Evolutionary conservation across 352 stramenopile genomes (phyloP), one percentile per base, ranked within the genome.

Genomic region (Pythium utonaiense): DNA sequence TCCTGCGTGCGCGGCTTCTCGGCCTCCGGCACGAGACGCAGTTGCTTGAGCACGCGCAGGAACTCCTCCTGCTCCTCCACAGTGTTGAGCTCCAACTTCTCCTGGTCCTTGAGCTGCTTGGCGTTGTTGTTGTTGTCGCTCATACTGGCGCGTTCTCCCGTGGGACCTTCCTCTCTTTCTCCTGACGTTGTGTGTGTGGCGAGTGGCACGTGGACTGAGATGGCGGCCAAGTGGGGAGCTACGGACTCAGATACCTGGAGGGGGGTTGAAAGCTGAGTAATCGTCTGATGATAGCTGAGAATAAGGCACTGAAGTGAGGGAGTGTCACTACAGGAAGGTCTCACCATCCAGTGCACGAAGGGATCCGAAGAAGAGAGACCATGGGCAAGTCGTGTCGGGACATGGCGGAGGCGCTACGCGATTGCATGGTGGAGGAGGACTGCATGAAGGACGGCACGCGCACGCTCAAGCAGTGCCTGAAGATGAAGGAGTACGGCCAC

Each of bases 361-460:
- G 17, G 41, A 27, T 50, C 42, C 17, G 2, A n/a, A 19, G 14
- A 8, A 50, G 30, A 33, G 38, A 42, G 19, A 45, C 25, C 9
- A 93, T 93, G 83, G 83, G 83, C 56, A 93, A 93, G 64, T 86
- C 80, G 51, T 93, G 84, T 76, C 80, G 70, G 13, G 84, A 93
- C 58, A 91, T 91, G 80, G 84, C 84, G 17, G 80, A 89, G 63
- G 77, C 78, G 57, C 70, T 93, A 50, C 80, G 81, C 21, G 80
- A 91, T 64, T 93, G 84, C 67, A 93, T 93, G 84, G 21, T 88
- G 28, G 55, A 77, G 62, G 70, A 87, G 48, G 77, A 88, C 58
- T 93, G 84, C 61, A 93, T 93, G 84, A 75, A 64, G 42, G 82
- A 90, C 71, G 80, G 81, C 31, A 84, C 73, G 25, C 75, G 70